These are phyloP conservation scores for Thalassiosira mediterranea DNA, from an alignment of 352 stramenopile genomes.

Conservation along the genomic window DNA sequence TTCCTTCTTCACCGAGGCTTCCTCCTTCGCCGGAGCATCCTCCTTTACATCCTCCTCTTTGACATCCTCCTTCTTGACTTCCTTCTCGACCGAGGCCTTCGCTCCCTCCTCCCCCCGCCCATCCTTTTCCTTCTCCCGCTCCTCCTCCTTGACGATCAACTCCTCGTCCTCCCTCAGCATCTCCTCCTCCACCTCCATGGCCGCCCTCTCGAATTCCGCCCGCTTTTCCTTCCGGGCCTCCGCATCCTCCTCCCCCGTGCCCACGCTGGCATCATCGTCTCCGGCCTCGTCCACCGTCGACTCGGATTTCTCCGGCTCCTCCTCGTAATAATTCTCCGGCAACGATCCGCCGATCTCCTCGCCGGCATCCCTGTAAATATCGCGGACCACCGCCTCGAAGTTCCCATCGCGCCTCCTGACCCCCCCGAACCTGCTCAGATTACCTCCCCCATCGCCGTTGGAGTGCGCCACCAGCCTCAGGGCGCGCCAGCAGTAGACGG, in stretches of 20 bases:
- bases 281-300: neutral
- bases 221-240: constrained; percentile 27
- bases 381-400: constrained; percentile 67
- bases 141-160: constrained; percentile 3
- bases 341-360: constrained; percentile 45
- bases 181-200: constrained; percentile 40
- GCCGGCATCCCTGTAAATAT: constrained; percentile 62
- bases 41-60: constrained; percentile 5
- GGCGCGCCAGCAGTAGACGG: constrained; percentile 80
- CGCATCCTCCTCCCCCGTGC: constrained; percentile 2
- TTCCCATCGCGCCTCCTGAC: constrained; percentile 52
- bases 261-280: constrained; percentile 1
- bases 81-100: constrained; percentile 54
- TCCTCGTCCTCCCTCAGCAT: constrained; percentile 27
- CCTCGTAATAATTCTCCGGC: constrained; percentile 11
- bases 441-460: constrained; percentile 18
- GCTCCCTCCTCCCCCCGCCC: too few relatives aligned
- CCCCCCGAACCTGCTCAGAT: constrained; percentile 41
- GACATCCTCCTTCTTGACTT: neutral
- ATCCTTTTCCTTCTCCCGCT: constrained; percentile 25
- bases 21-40: neutral
- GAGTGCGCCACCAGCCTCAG: constrained; percentile 63
- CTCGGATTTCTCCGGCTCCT: neutral
- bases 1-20: neutral
- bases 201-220: constrained; percentile 31